A percentile compares a stretch with the other conserved stretches of the same genome.
phyloP scores from a whole-genome alignment of 2,329 filamentous ascomycete genomes.

The Calonectria crousiana region DNA sequence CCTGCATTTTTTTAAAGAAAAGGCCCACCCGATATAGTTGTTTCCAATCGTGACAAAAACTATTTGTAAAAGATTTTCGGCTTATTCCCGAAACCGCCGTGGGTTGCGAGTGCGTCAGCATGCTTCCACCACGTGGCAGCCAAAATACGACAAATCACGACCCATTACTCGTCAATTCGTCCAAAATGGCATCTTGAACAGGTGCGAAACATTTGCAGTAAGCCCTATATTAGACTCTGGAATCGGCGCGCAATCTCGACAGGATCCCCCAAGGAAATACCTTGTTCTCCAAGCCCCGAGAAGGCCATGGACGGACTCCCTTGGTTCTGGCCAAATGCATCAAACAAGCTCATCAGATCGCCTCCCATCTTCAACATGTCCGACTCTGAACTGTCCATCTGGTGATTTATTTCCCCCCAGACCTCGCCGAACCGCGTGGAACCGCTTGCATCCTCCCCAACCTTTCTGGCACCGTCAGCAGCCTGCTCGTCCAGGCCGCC shows the following conservation, averaged over 20 bases:
- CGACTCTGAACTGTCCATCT: slow-evolving; percentile 34
- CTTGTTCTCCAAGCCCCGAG: slow-evolving; percentile 30
- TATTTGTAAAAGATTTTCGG: background rate
- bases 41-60: background rate
- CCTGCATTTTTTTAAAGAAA: background rate
- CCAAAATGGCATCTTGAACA: background rate
- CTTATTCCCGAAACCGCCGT: background rate
- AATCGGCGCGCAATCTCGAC: slow-evolving; percentile 49
- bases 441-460: background rate
- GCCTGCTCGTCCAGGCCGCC: background rate
- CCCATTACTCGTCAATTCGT: background rate
- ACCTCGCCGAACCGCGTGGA: slow-evolving; percentile 7
- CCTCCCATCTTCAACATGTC: slow-evolving; percentile 51
- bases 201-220: too few relatives aligned
- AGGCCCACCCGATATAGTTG: background rate
- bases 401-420: background rate
- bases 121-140: background rate
- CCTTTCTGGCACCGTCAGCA: background rate
- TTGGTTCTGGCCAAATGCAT: slow-evolving; percentile 49
- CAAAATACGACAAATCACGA: background rate
- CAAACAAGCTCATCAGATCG: slow-evolving; percentile 51
- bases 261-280: slow-evolving; percentile 7
- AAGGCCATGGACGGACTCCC: slow-evolving; percentile 26
- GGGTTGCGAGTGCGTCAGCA: background rate
- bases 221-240: slow-evolving; percentile 44